phyloP scores from a whole-genome alignment of 2,329 filamentous ascomycete genomes.

The Epichloe typhina region DNA sequence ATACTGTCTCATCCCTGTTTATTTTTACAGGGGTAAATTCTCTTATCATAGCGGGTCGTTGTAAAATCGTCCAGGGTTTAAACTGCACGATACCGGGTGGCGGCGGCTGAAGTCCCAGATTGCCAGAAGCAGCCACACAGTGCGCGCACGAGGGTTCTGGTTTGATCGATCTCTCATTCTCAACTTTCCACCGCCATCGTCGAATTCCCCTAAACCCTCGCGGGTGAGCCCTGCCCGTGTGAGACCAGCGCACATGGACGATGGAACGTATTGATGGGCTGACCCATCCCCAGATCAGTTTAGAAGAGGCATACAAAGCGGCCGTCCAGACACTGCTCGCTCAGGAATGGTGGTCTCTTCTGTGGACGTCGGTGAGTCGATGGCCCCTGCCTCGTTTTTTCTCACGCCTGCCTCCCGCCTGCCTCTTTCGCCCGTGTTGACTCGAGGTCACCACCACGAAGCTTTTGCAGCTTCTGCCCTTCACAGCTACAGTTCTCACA shows the following conservation, averaged over 20 bases:
- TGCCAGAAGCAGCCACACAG: too few relatives aligned
- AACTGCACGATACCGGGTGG: too few relatives aligned
- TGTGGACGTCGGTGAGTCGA: conserved; percentile 4
- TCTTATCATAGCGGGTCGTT: too few relatives aligned
- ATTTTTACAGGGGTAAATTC: too few relatives aligned
- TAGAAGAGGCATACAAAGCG: not conserved
- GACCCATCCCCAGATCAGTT: conserved; percentile 5
- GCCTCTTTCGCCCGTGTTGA: not conserved
- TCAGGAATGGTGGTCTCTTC: conserved; percentile 1
- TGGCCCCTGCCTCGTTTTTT: conserved; percentile 2
- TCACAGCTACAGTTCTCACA: conserved; percentile 11
- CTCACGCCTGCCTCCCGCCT: not conserved
- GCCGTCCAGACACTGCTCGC: not conserved
- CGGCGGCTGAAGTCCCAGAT: too few relatives aligned
- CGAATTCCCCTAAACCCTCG: not conserved
- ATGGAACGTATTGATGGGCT: conserved; percentile 7
- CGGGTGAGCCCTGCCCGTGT: not conserved
- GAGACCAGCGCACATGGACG: conserved; percentile 5
- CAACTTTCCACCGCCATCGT: not conserved
- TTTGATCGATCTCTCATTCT: not conserved
- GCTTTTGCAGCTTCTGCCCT: conserved; percentile 7
- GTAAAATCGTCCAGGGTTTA: too few relatives aligned
- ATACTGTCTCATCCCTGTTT: too few relatives aligned
- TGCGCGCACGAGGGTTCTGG: too few relatives aligned
- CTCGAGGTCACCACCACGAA: conserved; percentile 6